Conservation (phyloP, 1,284 basidiomycete genomes). For the Marasmius sp. region DNA sequence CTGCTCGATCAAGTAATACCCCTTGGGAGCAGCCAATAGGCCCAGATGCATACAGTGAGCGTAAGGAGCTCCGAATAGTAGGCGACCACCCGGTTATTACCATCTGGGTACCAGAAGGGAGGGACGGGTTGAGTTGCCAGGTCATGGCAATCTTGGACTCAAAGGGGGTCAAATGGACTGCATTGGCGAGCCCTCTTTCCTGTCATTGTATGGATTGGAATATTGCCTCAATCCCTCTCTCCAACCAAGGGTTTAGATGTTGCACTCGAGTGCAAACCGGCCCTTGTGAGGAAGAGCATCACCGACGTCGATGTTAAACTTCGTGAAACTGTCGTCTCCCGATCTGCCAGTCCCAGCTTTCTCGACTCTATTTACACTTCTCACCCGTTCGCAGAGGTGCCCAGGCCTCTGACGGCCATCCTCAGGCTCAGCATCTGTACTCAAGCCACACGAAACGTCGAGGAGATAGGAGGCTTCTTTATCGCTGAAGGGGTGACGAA, state of each 20-base stretch:
- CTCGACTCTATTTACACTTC: slow-evolving; percentile 15
- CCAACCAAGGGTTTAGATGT: slow-evolving; percentile 21
- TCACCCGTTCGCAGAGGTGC: slow-evolving; percentile 20
- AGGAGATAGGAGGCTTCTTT: slow-evolving; percentile 35
- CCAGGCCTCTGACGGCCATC: slow-evolving; percentile 29
- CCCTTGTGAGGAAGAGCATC: slow-evolving; percentile 23
- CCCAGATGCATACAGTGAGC: slow-evolving; percentile 23
- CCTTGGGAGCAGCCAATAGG: slow-evolving; percentile 25
- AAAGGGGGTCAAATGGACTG: slow-evolving; percentile 19
- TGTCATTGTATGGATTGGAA: slow-evolving; percentile 28
- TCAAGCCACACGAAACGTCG: slow-evolving; percentile 17
- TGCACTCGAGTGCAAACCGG: slow-evolving; percentile 19
- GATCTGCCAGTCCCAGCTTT: slow-evolving; percentile 25
- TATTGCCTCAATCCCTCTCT: slow-evolving; percentile 25
- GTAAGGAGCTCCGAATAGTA: slow-evolving; percentile 21
- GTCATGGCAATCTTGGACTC: slow-evolving; percentile 13
- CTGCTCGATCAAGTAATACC: slow-evolving; percentile 27
- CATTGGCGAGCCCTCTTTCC: slow-evolving; percentile 16
- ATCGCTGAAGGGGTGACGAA: slow-evolving; percentile 21
- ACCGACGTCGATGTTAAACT: slow-evolving; percentile 29
- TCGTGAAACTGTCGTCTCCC: slow-evolving; percentile 28
- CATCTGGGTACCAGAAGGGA: slow-evolving; percentile 21
- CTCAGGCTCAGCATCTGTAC: slow-evolving; percentile 33
- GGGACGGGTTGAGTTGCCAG: slow-evolving; percentile 14
- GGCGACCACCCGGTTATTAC: slow-evolving; percentile 19